Conservation (phyloP, 805 yeast species). For the Yamadazyma sp. region DNA sequence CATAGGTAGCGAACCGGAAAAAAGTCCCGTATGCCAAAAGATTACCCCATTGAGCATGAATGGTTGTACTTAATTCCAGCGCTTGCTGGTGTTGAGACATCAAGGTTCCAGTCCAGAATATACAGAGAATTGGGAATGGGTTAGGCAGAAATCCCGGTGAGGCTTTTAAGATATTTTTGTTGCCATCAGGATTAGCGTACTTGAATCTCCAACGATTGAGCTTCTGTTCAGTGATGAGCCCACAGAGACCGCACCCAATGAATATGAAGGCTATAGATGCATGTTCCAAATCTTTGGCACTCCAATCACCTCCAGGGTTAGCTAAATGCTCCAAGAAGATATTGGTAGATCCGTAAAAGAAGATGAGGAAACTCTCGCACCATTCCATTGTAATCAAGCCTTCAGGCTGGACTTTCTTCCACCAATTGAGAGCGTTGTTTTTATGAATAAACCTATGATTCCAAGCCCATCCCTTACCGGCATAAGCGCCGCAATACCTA, state of each 20-base stretch:
- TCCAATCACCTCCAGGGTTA: constrained; percentile 74
- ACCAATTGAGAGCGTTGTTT: constrained; percentile 29
- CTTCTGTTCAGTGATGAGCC: constrained; percentile 74
- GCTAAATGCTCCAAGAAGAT: constrained; percentile 84
- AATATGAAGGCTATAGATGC: constrained; percentile 44
- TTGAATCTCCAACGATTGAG: constrained; percentile 33
- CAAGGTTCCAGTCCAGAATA: constrained; percentile 93
- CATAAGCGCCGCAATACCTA: constrained; percentile 82
- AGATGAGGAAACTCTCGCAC: constrained; percentile 74
- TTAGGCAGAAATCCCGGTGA: constrained; percentile 85
- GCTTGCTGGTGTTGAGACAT: constrained; percentile 96
- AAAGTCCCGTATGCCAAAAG: constrained; percentile 79
- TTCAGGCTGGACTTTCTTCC: constrained; percentile 39
- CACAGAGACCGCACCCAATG: constrained; percentile 91
- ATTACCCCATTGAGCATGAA: constrained; percentile 93
- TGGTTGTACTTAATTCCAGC: constrained; percentile 67
- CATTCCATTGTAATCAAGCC: constrained; percentile 78
- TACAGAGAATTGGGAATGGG: constrained; percentile 90
- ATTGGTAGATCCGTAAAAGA: constrained; percentile 87
- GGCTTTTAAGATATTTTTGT: constrained; percentile 27
- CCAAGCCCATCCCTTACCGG: constrained; percentile 88
- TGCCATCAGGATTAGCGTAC: constrained; percentile 41
- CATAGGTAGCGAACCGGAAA: constrained; percentile 68
- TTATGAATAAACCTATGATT: constrained; percentile 43
- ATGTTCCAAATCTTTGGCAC: constrained; percentile 53